phyloP scores from a whole-genome alignment of 805 yeast genomes.

The Pichia eremophila region DNA sequence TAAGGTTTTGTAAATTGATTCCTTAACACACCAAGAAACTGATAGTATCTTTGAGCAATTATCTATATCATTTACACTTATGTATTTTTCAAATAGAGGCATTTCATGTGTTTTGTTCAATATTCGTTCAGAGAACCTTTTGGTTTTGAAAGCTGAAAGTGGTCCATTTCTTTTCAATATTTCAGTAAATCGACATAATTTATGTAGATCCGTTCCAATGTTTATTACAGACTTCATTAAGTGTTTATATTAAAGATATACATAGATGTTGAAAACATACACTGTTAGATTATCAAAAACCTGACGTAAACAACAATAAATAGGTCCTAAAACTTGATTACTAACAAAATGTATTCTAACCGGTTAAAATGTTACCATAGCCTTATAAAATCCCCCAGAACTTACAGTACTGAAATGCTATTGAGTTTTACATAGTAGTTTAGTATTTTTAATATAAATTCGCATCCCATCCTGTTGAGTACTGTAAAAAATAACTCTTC shows the following conservation, averaged over 20 bases:
- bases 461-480: no score
- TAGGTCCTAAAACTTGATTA: no score
- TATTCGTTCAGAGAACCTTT: slow-evolving; percentile 36
- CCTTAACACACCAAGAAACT: slow-evolving; percentile 66
- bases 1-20: slow-evolving; percentile 60
- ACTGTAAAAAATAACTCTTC: no score
- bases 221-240: slow-evolving; percentile 26
- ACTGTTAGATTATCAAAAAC: no score
- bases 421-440: no score
- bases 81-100: slow-evolving; percentile 24
- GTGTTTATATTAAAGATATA: background rate
- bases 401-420: no score
- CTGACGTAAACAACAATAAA: no score
- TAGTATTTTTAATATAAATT: no score
- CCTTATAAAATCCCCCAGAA: no score
- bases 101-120: slow-evolving; percentile 38
- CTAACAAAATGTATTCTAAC: no score
- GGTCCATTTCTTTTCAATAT: slow-evolving; percentile 30
- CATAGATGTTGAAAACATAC: no score
- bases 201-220: slow-evolving; percentile 50
- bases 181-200: slow-evolving; percentile 34
- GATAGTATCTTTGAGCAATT: slow-evolving; percentile 34
- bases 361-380: no score
- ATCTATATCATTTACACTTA: slow-evolving; percentile 13
- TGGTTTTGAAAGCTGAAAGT: slow-evolving; percentile 24